A percentile compares a stretch with the other conserved stretches of the same genome.
These are phyloP conservation scores for Suillus subluteus DNA, from an alignment of 768 basidiomycete species.

Conservation along the genomic window DNA sequence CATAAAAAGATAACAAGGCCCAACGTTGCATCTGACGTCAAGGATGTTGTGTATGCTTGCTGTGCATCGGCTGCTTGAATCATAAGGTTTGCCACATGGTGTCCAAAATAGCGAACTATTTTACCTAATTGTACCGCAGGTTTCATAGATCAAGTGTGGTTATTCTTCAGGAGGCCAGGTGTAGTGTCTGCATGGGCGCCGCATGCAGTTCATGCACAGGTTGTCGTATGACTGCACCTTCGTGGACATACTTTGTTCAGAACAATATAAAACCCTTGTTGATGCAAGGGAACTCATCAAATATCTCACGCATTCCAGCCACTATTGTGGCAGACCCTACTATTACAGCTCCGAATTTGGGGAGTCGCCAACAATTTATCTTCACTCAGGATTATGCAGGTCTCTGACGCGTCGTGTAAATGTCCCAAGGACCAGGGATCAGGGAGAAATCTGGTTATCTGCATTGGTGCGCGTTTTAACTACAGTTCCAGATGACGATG, in stretches of 20 bases:
- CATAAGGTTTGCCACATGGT: background rate
- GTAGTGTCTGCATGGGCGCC: background rate
- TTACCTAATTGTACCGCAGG: background rate
- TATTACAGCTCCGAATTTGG: background rate
- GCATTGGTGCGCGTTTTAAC: constrained; percentile 13
- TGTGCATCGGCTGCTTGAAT: background rate
- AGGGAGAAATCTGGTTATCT: constrained; percentile 32
- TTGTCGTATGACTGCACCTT: background rate
- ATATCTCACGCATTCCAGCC: background rate
- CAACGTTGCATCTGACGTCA: background rate
- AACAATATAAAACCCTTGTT: background rate
- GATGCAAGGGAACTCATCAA: background rate
- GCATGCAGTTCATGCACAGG: background rate
- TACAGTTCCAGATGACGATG: background rate
- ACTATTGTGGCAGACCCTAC: background rate
- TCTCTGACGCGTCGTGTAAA: background rate
- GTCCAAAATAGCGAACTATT: background rate
- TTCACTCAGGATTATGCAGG: background rate
- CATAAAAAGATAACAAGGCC: background rate
- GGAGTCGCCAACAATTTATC: background rate
- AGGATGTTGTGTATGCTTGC: background rate
- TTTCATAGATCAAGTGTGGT: background rate
- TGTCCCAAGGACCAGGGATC: background rate
- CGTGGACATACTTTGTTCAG: background rate
- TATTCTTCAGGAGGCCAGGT: background rate